These are phyloP conservation scores for Candida lessepsii DNA, from an alignment of 805 yeast genomes.

Conservation along the genomic window DNA sequence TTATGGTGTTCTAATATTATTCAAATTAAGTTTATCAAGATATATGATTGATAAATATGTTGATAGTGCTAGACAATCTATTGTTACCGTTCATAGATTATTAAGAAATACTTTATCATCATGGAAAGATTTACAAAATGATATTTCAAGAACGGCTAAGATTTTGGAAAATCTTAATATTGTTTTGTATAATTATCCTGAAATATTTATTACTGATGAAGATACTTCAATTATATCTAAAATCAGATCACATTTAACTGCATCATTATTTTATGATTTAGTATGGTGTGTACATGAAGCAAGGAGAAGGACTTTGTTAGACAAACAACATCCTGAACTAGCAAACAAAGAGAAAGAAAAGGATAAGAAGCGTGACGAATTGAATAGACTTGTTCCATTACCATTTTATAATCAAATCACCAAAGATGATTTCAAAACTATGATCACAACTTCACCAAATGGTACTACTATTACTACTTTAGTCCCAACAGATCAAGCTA, in stretches of 20 bases:
- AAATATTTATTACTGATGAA: constrained; percentile 60
- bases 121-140: constrained; percentile 89
- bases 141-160: constrained; percentile 86
- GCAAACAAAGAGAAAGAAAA: constrained; percentile 8
- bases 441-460: constrained; percentile 83
- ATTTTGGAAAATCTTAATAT: constrained; percentile 85
- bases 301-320: constrained; percentile 56
- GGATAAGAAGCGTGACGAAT: constrained; percentile 12
- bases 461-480: constrained; percentile 89
- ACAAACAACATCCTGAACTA: constrained; percentile 19
- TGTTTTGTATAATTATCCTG: constrained; percentile 84
- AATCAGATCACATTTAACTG: constrained; percentile 91
- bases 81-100: constrained; percentile 87
- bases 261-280: constrained; percentile 84
- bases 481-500: constrained; percentile 81
- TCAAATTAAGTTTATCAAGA: constrained; percentile 79
- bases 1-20: constrained; percentile 72
- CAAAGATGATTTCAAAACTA: constrained; percentile 81
- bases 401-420: constrained; percentile 91
- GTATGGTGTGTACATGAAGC: constrained; percentile 97
- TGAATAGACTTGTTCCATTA: constrained; percentile 57
- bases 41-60: constrained; percentile 69
- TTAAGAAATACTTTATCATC: constrained; percentile 85
- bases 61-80: constrained; percentile 88
- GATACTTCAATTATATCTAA: constrained; percentile 66